Evolutionary conservation across 495 filamentous ascomycete species (phyloP).

Genomic region (Lindgomyces ingoldianus): DNA sequence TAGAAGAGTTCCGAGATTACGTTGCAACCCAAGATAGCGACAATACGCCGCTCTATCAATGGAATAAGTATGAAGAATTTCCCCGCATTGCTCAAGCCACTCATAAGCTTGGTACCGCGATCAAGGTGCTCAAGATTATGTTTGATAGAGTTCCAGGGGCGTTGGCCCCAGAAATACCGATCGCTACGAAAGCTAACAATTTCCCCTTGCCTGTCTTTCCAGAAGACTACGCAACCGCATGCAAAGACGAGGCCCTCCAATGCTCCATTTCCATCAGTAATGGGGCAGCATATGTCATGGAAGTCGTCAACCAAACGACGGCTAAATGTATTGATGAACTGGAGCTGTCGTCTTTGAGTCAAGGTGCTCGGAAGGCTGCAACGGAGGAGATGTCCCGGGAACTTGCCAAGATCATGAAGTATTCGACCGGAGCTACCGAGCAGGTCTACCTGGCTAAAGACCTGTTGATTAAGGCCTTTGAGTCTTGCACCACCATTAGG

Average conservation of each 20-base stretch:
- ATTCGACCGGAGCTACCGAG: background rate
- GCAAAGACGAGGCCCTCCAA: background rate
- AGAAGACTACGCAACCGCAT: background rate
- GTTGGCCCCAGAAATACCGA: too few species aligned
- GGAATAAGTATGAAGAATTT: background rate
- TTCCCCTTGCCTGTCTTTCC: background rate
- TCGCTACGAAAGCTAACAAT: background rate
- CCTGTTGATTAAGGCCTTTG: background rate
- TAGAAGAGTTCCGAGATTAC: background rate
- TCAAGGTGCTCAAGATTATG: background rate
- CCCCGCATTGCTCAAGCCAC: background rate
- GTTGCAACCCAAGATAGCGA: background rate
- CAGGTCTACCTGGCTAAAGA: conserved; percentile 1
- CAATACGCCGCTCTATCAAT: background rate
- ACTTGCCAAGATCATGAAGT: conserved; percentile 6
- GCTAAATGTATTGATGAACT: background rate
- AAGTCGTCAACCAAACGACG: conserved; percentile 4
- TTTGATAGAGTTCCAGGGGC: too few species aligned
- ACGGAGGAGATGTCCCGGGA: background rate
- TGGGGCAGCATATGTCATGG: background rate
- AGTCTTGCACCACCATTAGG: background rate
- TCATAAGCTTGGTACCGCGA: background rate
- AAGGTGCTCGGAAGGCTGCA: background rate
- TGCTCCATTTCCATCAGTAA: conserved; percentile 5
- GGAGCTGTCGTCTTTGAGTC: background rate